Evolutionary conservation across 371 early-diverging fungal species (phyloP).

Genomic region (Parasitella parasitica): DNA sequence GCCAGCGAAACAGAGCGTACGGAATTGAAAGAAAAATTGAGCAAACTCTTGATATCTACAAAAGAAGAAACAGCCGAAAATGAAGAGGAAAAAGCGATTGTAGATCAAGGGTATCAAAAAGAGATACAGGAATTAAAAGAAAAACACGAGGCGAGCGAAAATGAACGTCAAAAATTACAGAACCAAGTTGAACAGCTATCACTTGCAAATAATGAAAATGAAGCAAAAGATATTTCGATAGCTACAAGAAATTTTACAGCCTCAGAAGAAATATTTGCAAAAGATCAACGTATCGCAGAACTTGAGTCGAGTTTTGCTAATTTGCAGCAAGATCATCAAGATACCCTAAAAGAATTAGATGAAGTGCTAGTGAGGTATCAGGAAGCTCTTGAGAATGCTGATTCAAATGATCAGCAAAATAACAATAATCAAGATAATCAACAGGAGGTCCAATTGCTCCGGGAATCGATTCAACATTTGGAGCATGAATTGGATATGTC

Average conservation of each 20-base stretch:
- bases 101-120: slow-evolving; percentile 3
- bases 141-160: slow-evolving; percentile 11
- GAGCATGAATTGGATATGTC: slow-evolving; percentile 20
- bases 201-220: not conserved
- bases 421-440: not conserved
- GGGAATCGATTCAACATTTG: slow-evolving; percentile 19
- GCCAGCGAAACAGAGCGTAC: slow-evolving; percentile 33
- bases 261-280: slow-evolving; percentile 18
- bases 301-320: slow-evolving; percentile 22
- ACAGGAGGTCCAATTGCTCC: slow-evolving; percentile 16
- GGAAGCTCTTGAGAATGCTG: slow-evolving; percentile 33
- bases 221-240: not conserved
- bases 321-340: slow-evolving; percentile 33
- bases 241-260: not conserved
- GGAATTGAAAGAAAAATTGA: slow-evolving; percentile 24
- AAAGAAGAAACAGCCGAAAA: slow-evolving; percentile 11
- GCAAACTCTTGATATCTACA: slow-evolving; percentile 17
- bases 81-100: slow-evolving; percentile 7
- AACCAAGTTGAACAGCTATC: slow-evolving; percentile 10
- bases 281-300: slow-evolving; percentile 18
- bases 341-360: slow-evolving; percentile 38
- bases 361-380: slow-evolving; percentile 40
- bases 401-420: slow-evolving; percentile 9
- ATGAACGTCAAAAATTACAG: slow-evolving; percentile 11
- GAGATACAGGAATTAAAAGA: slow-evolving; percentile 9